phyloP scores from a whole-genome alignment of 2,329 filamentous ascomycete species.

The Bipolaris zeicola region DNA sequence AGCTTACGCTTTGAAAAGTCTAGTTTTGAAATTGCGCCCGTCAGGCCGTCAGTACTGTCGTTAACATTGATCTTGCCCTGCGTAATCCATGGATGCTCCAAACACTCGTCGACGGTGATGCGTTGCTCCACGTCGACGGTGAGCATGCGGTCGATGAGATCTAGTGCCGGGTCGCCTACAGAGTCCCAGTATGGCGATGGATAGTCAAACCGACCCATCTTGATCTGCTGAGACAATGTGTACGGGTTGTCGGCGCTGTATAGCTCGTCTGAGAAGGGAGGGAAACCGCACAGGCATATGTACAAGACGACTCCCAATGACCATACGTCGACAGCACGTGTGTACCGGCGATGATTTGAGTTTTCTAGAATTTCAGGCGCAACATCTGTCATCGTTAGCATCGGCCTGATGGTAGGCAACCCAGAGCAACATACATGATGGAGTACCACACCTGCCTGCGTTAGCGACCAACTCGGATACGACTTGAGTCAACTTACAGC shows the following conservation, averaged over 20 bases:
- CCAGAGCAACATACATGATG: conserved; percentile 64
- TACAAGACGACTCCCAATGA: conserved; percentile 97
- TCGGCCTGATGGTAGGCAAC: background rate
- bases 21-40: conserved; percentile 80
- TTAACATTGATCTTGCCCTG: conserved; percentile 61
- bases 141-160: conserved; percentile 94
- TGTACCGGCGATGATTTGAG: conserved; percentile 82
- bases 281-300: conserved; percentile 95
- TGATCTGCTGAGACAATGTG: conserved; percentile 86
- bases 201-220: conserved; percentile 86
- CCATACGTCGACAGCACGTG: conserved; percentile 94
- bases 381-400: conserved; percentile 64
- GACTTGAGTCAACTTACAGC: conserved; percentile 58
- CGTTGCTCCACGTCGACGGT: conserved; percentile 83
- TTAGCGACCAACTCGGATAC: conserved; percentile 27
- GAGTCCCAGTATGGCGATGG: conserved; percentile 96
- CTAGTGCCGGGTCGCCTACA: conserved; percentile 83
- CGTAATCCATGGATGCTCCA: conserved; percentile 89
- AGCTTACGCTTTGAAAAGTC: conserved; percentile 84
- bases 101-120: conserved; percentile 87
- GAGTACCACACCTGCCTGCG: conserved; percentile 74
- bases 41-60: conserved; percentile 91
- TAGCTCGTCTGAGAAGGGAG: conserved; percentile 94
- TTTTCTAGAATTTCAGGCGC: conserved; percentile 93
- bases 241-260: conserved; percentile 82